phyloP scores from a whole-genome alignment of 768 basidiomycete species.

The Wakefieldia striispora region DNA sequence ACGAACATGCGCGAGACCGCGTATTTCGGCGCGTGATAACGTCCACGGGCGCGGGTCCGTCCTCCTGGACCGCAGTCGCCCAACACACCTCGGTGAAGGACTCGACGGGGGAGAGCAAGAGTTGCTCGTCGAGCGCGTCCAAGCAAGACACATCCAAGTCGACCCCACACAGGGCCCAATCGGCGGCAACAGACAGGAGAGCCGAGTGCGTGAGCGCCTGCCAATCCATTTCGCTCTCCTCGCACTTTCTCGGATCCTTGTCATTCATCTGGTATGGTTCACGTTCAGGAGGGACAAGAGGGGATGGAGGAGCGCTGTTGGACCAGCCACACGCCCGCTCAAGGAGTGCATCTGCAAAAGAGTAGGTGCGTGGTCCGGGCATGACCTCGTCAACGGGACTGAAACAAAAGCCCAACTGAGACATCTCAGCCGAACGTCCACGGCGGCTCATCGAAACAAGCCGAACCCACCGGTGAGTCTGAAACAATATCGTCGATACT shows the following conservation, averaged over 20 bases:
- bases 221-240: slow-evolving; percentile 3
- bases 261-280: slow-evolving; percentile 12
- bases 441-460: not conserved
- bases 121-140: slow-evolving; percentile 38
- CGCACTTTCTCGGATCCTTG: slow-evolving; percentile 1
- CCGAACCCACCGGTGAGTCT: slow-evolving; percentile 25
- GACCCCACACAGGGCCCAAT: slow-evolving; percentile 30
- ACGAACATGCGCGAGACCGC: slow-evolving; percentile 15
- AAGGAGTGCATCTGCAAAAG: slow-evolving; percentile 10
- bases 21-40: not conserved
- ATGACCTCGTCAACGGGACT: slow-evolving; percentile 12
- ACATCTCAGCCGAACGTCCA: slow-evolving; percentile 6
- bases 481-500: slow-evolving; percentile 31
- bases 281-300: not conserved
- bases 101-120: slow-evolving; percentile 37
- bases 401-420: slow-evolving; percentile 26
- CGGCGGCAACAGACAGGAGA: slow-evolving; percentile 15
- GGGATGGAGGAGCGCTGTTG: slow-evolving; percentile 19
- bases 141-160: slow-evolving; percentile 38
- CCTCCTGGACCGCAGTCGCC: slow-evolving; percentile 33
- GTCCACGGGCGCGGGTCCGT: slow-evolving; percentile 7
- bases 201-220: not conserved
- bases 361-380: slow-evolving; percentile 9
- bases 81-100: slow-evolving; percentile 43
- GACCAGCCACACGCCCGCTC: slow-evolving; percentile 22